Base-by-base conservation (phyloP, 164 flowering plant species). In the Stephania japonica region DNA sequence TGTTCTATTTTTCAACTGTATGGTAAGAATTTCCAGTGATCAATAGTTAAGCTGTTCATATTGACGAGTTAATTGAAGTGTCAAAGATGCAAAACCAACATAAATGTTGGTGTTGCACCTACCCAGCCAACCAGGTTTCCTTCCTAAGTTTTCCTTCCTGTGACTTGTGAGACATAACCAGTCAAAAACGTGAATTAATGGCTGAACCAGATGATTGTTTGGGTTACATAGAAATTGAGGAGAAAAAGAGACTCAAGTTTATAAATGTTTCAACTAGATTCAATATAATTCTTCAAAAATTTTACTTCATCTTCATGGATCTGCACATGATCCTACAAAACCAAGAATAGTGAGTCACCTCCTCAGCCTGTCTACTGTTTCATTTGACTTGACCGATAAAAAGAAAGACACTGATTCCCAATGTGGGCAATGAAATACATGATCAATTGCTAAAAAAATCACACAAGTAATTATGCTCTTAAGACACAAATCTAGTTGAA, bases 261-360 rank as follows among this genome's bases (percentile, higher is more conserved):
- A 47, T 59, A 21, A 19, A 19, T n/a, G 64, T 59, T n/a, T 59
- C 24, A 59, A 59, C 21, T 16, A 8, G 70, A 68, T 43, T 42
- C 27, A 68, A 43, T 7, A 59, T 59, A 68, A 42, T 44, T 43
- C 26, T 43, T 42, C 26, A 68, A 43, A 43, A 68, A 19, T 42
- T 9, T 14, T n/a, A 68, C 24, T 68, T 9, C 61, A 65, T 64
- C 38, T 65, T 73, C 42, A 49, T 50, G 53, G 38, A 38, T 67
- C 65, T 67, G 23, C 53, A 74, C 53, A n/a, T 53, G 56, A 74
- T 14, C 23, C 71, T 41, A 63, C 65, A 41, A 56, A 68, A 38
- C 50, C 43, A 68, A 67, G 14, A 42, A 32, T 21, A 59, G 16
- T 26, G 63, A 42, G 53, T 62, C 21, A 16, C 0, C 56, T 21